phyloP scores from a whole-genome alignment of 1,284 basidiomycete genomes.

The Apiotrichum siamense region DNA sequence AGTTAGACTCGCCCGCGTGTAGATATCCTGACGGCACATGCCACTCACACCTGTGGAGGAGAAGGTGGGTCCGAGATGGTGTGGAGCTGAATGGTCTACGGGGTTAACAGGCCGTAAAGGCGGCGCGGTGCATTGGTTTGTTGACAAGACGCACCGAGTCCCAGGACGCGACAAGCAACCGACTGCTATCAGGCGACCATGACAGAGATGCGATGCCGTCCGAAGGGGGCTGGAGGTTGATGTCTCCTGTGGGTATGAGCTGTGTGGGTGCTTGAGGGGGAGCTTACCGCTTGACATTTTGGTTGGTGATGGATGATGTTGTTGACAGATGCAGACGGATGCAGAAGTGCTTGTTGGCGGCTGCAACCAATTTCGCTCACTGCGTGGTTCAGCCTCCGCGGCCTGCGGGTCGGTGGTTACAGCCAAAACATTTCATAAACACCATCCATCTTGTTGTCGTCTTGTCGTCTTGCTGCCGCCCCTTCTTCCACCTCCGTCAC shows the following conservation, averaged over 20 bases:
- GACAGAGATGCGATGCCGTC: constrained; percentile 74
- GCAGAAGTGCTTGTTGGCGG: too few relatives aligned
- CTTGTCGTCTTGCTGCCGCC: too few relatives aligned
- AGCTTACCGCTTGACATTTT: not conserved
- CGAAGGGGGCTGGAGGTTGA: constrained; percentile 58
- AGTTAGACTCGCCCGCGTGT: not conserved
- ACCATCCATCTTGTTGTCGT: too few relatives aligned
- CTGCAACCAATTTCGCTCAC: too few relatives aligned
- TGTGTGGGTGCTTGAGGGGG: not conserved
- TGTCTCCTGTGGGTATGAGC: constrained; percentile 25
- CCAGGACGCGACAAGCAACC: constrained; percentile 77
- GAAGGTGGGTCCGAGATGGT: constrained; percentile 30
- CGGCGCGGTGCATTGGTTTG: too few relatives aligned
- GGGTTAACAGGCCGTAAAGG: constrained; percentile 49
- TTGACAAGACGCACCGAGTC: constrained; percentile 62
- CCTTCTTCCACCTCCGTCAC: not conserved
- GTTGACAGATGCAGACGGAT: too few relatives aligned
- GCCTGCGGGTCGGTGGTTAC: too few relatives aligned
- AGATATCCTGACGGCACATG: not conserved
- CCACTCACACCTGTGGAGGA: constrained; percentile 34
- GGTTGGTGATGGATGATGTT: not conserved
- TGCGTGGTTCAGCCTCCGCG: too few relatives aligned
- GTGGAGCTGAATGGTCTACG: constrained; percentile 45
- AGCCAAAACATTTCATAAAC: too few relatives aligned
- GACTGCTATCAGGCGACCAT: constrained; percentile 75